These are phyloP conservation scores for Fusarium nygamai DNA, from an alignment of 2,329 filamentous ascomycete genomes.

Conservation along the genomic window DNA sequence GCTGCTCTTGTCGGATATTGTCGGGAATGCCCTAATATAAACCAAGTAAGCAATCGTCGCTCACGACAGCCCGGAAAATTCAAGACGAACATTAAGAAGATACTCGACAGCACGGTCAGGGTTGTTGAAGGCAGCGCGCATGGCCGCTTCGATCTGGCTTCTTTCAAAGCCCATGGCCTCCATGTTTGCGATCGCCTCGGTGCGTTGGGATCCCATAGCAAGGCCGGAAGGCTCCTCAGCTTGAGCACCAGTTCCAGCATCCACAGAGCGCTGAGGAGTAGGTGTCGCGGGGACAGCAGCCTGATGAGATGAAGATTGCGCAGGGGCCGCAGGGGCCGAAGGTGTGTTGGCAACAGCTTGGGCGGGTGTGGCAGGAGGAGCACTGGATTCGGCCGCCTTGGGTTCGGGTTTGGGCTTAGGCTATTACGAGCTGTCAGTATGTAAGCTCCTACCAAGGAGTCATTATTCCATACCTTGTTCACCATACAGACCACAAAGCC, in stretches of 20 bases:
- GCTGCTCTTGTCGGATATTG: constrained; percentile 77
- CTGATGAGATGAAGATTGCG: constrained; percentile 56
- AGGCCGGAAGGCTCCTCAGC: constrained; percentile 75
- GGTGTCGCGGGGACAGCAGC: constrained; percentile 63
- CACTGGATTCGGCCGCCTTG: constrained; percentile 66
- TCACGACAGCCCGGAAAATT: not conserved
- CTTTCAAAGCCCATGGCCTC: constrained; percentile 96
- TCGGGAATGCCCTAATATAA: constrained; percentile 84
- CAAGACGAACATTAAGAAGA: constrained; percentile 76
- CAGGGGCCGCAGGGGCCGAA: constrained; percentile 58
- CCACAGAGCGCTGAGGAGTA: constrained; percentile 60
- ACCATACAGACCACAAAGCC: constrained; percentile 99
- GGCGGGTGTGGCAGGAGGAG: constrained; percentile 67
- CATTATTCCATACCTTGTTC: constrained; percentile 76
- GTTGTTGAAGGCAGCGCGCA: constrained; percentile 97
- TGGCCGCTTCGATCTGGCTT: constrained; percentile 87
- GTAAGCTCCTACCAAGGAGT: not conserved
- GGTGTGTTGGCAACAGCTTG: constrained; percentile 68
- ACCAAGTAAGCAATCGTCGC: constrained; percentile 14
- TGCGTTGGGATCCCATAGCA: constrained; percentile 83
- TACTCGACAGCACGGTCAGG: constrained; percentile 98
- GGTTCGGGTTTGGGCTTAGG: constrained; percentile 73
- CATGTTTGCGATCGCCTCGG: constrained; percentile 89
- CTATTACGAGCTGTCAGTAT: constrained; percentile 42
- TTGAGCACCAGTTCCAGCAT: constrained; percentile 53